Evolutionary conservation across 2,329 filamentous ascomycete genomes (phyloP).

Genomic region (Clonostachys chloroleuca): DNA sequence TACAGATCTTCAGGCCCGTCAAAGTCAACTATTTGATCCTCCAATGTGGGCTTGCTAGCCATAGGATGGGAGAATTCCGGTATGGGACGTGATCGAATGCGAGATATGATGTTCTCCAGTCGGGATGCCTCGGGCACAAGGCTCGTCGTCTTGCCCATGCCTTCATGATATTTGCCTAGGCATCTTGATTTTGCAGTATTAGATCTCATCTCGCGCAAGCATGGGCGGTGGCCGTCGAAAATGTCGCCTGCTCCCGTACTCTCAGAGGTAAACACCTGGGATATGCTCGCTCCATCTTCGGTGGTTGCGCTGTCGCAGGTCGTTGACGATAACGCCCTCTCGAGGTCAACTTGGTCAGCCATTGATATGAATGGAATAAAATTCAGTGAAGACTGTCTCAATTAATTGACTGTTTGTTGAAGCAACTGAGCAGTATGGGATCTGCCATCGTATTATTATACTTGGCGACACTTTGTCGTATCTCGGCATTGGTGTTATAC

Average conservation of each 20-base stretch:
- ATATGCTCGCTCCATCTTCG: no score
- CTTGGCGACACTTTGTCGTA: no score
- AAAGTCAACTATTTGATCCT: conserved; percentile 60
- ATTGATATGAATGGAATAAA: no score
- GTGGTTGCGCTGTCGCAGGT: no score
- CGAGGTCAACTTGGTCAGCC: no score
- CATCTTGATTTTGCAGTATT: neutral
- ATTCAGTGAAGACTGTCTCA: no score
- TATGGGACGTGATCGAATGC: conserved; percentile 34
- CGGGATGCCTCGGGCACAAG: conserved; percentile 12
- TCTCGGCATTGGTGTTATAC: no score
- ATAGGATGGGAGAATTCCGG: conserved; percentile 39
- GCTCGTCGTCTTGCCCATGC: neutral
- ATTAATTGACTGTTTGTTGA: no score
- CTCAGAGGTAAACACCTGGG: no score
- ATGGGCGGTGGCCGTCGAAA: conserved; percentile 9
- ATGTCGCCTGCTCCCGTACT: neutral
- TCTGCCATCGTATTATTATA: no score
- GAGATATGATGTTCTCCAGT: conserved; percentile 32
- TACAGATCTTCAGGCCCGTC: conserved; percentile 70
- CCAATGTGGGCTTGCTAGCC: conserved; percentile 32
- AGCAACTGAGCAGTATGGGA: no score
- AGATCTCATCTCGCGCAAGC: conserved; percentile 7
- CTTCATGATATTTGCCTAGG: neutral
- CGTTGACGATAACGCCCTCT: no score